Base-by-base conservation (phyloP, 2,329 filamentous ascomycete genomes). In the Xenoacremonium recifei region DNA sequence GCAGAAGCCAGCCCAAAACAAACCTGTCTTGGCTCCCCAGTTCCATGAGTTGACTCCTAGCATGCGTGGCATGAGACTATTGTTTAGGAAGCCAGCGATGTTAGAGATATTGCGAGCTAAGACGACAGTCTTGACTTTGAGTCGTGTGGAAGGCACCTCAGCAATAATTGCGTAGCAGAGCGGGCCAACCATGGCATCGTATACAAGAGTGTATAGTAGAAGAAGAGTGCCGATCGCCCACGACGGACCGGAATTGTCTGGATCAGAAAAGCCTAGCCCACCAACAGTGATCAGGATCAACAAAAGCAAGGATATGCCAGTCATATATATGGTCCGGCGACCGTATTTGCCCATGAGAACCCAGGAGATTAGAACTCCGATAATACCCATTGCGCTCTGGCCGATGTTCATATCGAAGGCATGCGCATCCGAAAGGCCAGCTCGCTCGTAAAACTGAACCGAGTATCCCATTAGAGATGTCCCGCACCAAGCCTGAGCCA, bases 121-220 rank as follows among this genome's bases (percentile, higher is more conserved):
- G 29, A 15, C 29, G 29, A 31, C 17, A 15, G 29, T 9, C n/a
- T 31, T 31, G 29, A 15, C 29, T 15, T 15, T 11, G 7, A 31
- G 29, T 7, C 29, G 29, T 11, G 29, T 31, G 0, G 70, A 72
- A 1, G 66, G 64, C 3, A 73, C 61, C 45, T 75, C 71, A 2
- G 71, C 80, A 2, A 95, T 89, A 17, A 95, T 77, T 0, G 88
- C 91, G 67, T 93, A 96, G 66, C 86, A 90, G 9, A 95, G 87
- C 35, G 48, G 66, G 1, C 66, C 66, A 4, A 69, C 59, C 2
- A 64, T 63, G 18, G 61, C 47, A 33, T 68, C 57, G 41, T 68
- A 69, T 20, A 71, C 56, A 23, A 72, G 66, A 3, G 68, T 70
- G 57, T 71, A 73, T 33, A 70, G 60, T 16, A 67, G 53, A 10